Base-by-base conservation (phyloP, 2,329 filamentous ascomycete species). In the Plectosphaerella cucumerina region DNA sequence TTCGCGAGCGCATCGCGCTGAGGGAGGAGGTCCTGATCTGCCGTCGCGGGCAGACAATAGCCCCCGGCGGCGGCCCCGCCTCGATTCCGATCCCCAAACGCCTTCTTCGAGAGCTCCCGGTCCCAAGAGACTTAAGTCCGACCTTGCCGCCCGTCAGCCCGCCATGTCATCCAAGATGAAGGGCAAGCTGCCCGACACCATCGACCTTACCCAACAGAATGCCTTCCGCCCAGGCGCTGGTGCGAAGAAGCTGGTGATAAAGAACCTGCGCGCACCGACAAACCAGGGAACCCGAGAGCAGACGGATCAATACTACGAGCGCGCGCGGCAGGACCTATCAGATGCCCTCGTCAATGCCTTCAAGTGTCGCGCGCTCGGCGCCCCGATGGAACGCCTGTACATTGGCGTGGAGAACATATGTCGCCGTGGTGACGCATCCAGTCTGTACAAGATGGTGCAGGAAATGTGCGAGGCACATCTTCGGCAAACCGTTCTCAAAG, bases 391-490 rank as follows among this genome's bases (percentile, higher is more conserved):
- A 69, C 86, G 89, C 59, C 75, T 99, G 14, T 97, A 97, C 66
- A 84, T 90, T 46, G 90, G 89, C 5, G 90, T 96, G 1, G 94
- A 99, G 75, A 91, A 96, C 64, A 78, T 96, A 11, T 99, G 94
- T 66, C 81, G 90, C 49, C 87, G 88, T 60, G 88, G 86, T 1
- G 81, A 84, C 59, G 87, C 89, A 2, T 77, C 80, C 17, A 77
- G 82, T 50, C 70, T 97, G 49, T 88, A 85, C 60, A 74, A 79
- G 39, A 78, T 81, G 63, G 74, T 97, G 46, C 79, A 83, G 56
- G 72, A 75, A 11, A 80, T 81, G 57, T 90, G 87, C 63, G 84
- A 86, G 53, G 69, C 67, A 14, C 86, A 95, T 68, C 74, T 97
- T 54, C 78, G 51, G 48, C 75, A 76, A 14, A 31, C 21, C 21